Evolutionary conservation across 139 green algal genomes (phyloP).

Genomic region (Coelastrella sp.): DNA sequence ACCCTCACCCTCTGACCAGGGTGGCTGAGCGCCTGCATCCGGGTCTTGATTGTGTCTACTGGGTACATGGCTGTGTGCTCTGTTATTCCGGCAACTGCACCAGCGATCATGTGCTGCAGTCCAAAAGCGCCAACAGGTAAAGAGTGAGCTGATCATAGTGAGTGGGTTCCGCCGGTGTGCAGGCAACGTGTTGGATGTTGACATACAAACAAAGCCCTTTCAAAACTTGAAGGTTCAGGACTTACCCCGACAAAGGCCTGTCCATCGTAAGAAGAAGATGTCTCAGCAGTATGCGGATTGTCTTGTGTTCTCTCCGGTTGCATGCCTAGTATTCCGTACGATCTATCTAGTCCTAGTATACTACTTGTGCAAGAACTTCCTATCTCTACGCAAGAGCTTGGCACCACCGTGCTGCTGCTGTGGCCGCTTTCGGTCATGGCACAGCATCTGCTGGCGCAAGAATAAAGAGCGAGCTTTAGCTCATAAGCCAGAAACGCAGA

Average conservation of each 20-base stretch:
- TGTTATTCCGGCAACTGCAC: conserved; percentile 88
- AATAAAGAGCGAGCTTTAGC: neutral
- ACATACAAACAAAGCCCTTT: too few relatives aligned
- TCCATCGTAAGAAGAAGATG: conserved; percentile 45
- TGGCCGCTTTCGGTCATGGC: neutral
- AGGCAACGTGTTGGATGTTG: too few relatives aligned
- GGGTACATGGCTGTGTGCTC: conserved; percentile 98
- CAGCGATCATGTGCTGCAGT: conserved; percentile 90
- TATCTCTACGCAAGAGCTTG: neutral
- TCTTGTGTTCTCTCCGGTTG: neutral
- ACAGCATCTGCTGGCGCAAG: neutral
- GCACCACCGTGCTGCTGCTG: neutral
- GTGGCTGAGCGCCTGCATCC: conserved; percentile 94
- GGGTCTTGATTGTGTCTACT: conserved; percentile 98
- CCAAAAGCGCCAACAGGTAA: neutral
- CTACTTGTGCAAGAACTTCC: neutral
- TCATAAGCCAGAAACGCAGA: too few relatives aligned
- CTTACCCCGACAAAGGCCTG: conserved; percentile 54
- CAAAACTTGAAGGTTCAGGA: too few relatives aligned
- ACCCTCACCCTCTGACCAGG: conserved; percentile 84
- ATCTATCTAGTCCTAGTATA: neutral
- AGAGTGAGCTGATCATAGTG: neutral
- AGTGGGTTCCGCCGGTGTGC: too few relatives aligned
- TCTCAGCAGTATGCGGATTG: conserved; percentile 1
- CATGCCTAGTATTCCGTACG: neutral